Conservation (phyloP, 257 asterid genomes). For the Penstemon davidsonii region DNA sequence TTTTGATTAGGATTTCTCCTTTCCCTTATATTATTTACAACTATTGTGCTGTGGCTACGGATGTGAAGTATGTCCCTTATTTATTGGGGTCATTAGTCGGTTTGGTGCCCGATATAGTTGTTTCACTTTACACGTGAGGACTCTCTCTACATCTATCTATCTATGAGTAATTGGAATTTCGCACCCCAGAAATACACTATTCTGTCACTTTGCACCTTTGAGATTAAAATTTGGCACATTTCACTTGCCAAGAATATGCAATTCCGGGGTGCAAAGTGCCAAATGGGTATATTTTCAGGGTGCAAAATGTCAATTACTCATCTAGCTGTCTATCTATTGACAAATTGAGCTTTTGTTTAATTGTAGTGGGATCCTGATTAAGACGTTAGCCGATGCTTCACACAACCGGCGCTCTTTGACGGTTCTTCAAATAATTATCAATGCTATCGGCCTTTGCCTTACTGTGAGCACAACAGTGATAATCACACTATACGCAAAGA, state of each 20-base stretch:
- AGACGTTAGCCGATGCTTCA: constrained; percentile 79
- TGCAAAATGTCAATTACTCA: not conserved
- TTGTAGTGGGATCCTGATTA: constrained; percentile 72
- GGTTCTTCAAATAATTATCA: constrained; percentile 53
- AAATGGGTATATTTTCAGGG: not conserved
- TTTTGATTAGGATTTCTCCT: constrained; percentile 88
- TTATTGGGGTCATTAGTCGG: constrained; percentile 77
- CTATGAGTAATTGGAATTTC: too few species aligned
- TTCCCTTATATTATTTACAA: constrained; percentile 79
- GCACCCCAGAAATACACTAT: too few species aligned
- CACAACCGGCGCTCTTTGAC: constrained; percentile 48
- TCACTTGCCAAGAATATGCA: too few species aligned
- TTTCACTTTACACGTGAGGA: constrained; percentile 85
- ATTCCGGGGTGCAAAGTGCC: too few species aligned
- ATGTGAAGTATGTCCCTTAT: constrained; percentile 73
- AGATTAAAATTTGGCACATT: not conserved
- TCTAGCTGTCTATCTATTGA: not conserved
- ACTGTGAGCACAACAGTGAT: constrained; percentile 56
- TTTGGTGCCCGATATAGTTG: constrained; percentile 81
- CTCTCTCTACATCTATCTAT: constrained; percentile 25
- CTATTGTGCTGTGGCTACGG: constrained; percentile 90
- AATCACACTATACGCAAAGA: constrained; percentile 64
- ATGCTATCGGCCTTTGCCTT: constrained; percentile 57
- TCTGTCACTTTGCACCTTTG: too few species aligned
- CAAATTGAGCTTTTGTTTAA: constrained; percentile 14